These are phyloP conservation scores for Vitis amurensis DNA, from an alignment of 164 flowering plant species.

Conservation along the genomic window DNA sequence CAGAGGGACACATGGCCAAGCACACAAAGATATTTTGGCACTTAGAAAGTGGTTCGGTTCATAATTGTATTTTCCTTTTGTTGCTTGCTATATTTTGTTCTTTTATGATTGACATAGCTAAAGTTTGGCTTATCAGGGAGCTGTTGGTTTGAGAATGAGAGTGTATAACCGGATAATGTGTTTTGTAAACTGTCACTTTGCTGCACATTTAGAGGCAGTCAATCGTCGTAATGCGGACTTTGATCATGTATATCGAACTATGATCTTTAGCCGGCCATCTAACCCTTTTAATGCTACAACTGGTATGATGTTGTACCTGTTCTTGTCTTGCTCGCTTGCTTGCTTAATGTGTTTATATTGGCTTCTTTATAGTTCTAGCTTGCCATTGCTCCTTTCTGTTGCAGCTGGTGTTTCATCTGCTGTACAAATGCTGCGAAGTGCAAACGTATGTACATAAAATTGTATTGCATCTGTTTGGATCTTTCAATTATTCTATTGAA, in stretches of 20 bases:
- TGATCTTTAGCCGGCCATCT: constrained; percentile 71
- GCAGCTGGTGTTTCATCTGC: constrained; percentile 80
- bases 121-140: constrained; percentile 61
- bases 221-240: constrained; percentile 95
- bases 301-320: constrained; percentile 57
- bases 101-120: constrained; percentile 5
- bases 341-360: constrained; percentile 49
- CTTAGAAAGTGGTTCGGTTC: too few species aligned
- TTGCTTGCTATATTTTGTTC: not conserved
- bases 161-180: constrained; percentile 80
- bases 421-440: constrained; percentile 55
- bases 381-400: constrained; percentile 63
- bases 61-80: not conserved
- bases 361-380: constrained; percentile 64
- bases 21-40: not conserved
- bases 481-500: not conserved
- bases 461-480: not conserved
- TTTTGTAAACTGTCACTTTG: constrained; percentile 95
- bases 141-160: constrained; percentile 92
- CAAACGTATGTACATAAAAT: constrained; percentile 55
- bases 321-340: constrained; percentile 54
- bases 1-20: not conserved
- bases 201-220: constrained; percentile 97
- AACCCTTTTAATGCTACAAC: constrained; percentile 49
- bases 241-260: constrained; percentile 78